Percentiles rank a stretch among this genome's conserved stretches.
These are phyloP conservation scores for Laburnicola sp. DNA, from an alignment of 2,329 filamentous ascomycete species.

Conservation along the genomic window DNA sequence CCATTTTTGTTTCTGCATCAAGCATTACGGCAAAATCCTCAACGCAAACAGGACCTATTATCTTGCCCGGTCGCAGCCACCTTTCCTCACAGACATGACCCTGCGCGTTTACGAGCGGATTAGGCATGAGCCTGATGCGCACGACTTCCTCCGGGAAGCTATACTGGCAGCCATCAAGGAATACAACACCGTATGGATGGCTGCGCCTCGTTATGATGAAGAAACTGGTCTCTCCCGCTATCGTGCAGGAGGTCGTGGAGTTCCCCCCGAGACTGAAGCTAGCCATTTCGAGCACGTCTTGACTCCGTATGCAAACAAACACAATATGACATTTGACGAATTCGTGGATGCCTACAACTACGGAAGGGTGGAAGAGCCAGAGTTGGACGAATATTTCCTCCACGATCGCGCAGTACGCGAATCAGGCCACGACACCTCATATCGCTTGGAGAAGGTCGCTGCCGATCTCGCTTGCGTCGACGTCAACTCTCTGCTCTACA, in stretches of 20 bases:
- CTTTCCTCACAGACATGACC: slow-evolving; percentile 97
- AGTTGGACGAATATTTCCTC: slow-evolving; percentile 91
- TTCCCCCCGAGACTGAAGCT: slow-evolving; percentile 89
- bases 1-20: slow-evolving; percentile 98
- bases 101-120: slow-evolving; percentile 92
- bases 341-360: slow-evolving; percentile 90
- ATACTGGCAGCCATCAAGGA: slow-evolving; percentile 95
- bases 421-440: slow-evolving; percentile 94
- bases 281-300: slow-evolving; percentile 83
- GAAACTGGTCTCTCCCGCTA: slow-evolving; percentile 82
- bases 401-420: slow-evolving; percentile 95
- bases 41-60: slow-evolving; percentile 98
- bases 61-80: slow-evolving; percentile 88
- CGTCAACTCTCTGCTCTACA: slow-evolving; percentile 91
- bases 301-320: slow-evolving; percentile 79
- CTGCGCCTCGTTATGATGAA: slow-evolving; percentile 71
- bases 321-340: slow-evolving; percentile 77
- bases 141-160: slow-evolving; percentile 78
- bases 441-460: slow-evolving; percentile 79
- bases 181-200: slow-evolving; percentile 86
- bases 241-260: slow-evolving; percentile 77
- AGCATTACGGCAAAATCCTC: slow-evolving; percentile 97
- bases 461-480: slow-evolving; percentile 92
- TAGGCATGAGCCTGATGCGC: slow-evolving; percentile 76
- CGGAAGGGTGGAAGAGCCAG: slow-evolving; percentile 74